Base-by-base conservation (phyloP, 2,329 filamentous ascomycete species). In the Aspergillus hiratsukae region DNA sequence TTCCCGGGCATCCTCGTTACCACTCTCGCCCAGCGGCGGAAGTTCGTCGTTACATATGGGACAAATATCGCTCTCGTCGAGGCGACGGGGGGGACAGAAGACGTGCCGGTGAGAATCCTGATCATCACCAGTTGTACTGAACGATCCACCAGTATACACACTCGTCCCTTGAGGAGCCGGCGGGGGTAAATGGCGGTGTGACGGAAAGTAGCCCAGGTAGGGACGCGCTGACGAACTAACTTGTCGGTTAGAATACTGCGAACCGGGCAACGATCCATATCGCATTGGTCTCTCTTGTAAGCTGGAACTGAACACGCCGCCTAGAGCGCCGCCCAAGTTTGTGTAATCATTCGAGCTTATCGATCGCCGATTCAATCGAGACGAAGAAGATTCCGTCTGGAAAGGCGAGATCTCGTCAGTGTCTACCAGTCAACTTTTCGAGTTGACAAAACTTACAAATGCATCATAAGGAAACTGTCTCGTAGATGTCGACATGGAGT, bases 1-100 rank as follows among this genome's bases (percentile, higher is more conserved):
- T 64, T 80, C 78, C 4, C 76, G 75, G 3, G 65, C 66, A 40
- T 70, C 70, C 56, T 78, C 72, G 19, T 69, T 72, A 23, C 75
- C 71, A 51, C 74, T 66, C 2, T 64, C 58, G 8, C 67, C 72
- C 21, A 75, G 63, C 10, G 73, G 66, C 4, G 76, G 76, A 29
- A 80, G 71, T 21, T 58, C 61, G 5, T 60, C 66, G 49, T 75
- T 72, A 55, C 78, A 80, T 21, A 80, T 71, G 4, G 78, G 78
- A 61, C 78, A 80, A 31, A 78, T 66, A 58, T 80, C 78, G 46
- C 69, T 68, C 62, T 80, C 78, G 10, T 72, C 68, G 4, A 75
- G 64, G 11, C 62, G 66, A 10, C 61, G 61, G 21, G 21, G 3
- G 10, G 64, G 55, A 31, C 49, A 55, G 14, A 52, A 52, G 28